These are phyloP conservation scores for Xerocomellus chrysenteron DNA, from an alignment of 768 basidiomycete genomes.

Conservation along the genomic window DNA sequence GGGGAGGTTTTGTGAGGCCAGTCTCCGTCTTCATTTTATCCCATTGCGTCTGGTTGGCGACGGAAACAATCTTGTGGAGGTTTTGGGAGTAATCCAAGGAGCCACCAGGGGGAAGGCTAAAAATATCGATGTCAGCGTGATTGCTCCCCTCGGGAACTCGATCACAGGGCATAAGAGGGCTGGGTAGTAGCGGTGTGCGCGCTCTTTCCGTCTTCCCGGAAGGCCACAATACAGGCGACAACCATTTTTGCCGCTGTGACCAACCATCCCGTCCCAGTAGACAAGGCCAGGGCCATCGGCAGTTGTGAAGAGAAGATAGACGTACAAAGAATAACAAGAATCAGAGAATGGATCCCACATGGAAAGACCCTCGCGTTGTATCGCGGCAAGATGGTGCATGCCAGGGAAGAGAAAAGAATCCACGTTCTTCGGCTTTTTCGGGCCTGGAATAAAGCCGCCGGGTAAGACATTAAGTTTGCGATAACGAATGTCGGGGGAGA, in stretches of 20 bases:
- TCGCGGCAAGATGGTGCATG: neutral
- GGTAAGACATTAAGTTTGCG: neutral
- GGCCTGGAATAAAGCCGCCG: constrained; percentile 1
- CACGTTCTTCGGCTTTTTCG: neutral
- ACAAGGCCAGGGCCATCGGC: constrained; percentile 19
- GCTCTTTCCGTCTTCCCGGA: too few relatives aligned
- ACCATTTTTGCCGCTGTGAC: too few relatives aligned
- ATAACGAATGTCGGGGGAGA: too few relatives aligned
- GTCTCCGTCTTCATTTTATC: constrained; percentile 29
- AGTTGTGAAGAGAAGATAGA: constrained; percentile 3
- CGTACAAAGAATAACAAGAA: rapidly evolving
- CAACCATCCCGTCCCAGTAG: constrained; percentile 15
- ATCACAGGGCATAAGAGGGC: too few relatives aligned
- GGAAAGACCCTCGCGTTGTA: neutral
- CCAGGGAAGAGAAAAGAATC: constrained; percentile 5
- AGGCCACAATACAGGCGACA: too few relatives aligned
- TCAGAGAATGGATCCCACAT: neutral
- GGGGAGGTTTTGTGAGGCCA: constrained; percentile 15
- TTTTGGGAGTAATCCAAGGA: neutral
- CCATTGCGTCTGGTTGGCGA: constrained; percentile 24
- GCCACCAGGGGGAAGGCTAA: neutral
- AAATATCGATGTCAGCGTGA: too few relatives aligned
- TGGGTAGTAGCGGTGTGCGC: too few relatives aligned
- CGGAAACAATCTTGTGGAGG: neutral
- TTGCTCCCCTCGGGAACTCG: too few relatives aligned